Conservation (phyloP, 2,329 filamentous ascomycete genomes). For the Aspergillus viridinutans region DNA sequence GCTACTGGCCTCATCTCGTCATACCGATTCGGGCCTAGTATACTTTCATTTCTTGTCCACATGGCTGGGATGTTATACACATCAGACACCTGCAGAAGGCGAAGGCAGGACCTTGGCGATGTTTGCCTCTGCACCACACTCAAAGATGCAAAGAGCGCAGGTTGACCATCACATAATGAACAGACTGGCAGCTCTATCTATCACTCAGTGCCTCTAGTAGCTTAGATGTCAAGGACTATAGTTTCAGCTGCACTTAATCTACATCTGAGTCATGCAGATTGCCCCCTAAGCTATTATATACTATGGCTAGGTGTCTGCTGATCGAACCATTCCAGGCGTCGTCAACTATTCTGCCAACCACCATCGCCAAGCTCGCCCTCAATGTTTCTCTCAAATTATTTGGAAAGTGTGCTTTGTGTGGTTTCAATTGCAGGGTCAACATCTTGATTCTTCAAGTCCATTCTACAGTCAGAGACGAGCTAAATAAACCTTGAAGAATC, state of each 20-base stretch:
- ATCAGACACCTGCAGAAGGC: background rate
- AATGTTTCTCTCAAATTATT: background rate
- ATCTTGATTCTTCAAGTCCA: background rate
- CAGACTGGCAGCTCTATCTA: background rate
- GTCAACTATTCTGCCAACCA: background rate
- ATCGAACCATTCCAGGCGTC: background rate
- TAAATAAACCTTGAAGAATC: background rate
- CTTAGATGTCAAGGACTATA: background rate
- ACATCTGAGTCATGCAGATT: background rate
- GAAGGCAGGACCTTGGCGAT: background rate
- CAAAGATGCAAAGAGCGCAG: background rate
- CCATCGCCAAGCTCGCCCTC: background rate
- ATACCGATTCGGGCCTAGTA: conserved; percentile 2
- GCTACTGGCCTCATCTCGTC: background rate
- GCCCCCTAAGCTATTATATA: background rate
- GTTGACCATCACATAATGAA: background rate
- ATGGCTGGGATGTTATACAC: background rate
- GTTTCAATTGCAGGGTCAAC: background rate
- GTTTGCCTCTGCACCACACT: background rate
- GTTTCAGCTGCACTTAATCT: background rate
- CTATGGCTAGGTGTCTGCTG: background rate
- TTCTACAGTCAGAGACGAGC: background rate
- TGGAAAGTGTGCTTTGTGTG: too few relatives aligned
- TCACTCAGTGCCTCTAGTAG: background rate
- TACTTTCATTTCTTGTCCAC: background rate